A percentile compares a stretch with the other conserved stretches of the same genome.
These are phyloP conservation scores for Lathyrus tuberosus DNA, from an alignment of 306 rosid species.

Conservation along the genomic window DNA sequence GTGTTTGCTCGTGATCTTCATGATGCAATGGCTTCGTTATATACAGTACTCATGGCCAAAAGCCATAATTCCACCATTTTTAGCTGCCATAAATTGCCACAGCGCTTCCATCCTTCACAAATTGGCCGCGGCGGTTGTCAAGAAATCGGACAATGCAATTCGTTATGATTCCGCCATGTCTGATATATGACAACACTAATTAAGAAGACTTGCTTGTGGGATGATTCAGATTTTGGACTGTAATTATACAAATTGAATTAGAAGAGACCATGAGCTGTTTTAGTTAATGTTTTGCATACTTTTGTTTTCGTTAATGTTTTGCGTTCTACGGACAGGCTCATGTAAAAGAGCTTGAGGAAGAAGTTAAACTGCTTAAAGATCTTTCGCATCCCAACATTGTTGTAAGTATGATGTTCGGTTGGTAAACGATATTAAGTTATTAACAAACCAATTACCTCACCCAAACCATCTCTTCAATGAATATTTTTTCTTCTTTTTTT, in stretches of 20 bases:
- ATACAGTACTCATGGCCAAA: too few species aligned
- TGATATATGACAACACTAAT: neutral
- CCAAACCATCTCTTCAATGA: slow-evolving; percentile 38
- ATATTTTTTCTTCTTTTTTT: slow-evolving; percentile 33
- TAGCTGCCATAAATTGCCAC: neutral
- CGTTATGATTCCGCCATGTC: neutral
- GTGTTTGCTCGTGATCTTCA: too few species aligned
- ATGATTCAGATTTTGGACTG: slow-evolving; percentile 23
- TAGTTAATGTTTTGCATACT: slow-evolving; percentile 26
- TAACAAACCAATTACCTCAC: slow-evolving; percentile 23
- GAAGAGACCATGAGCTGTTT: slow-evolving; percentile 19
- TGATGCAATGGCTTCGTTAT: too few species aligned
- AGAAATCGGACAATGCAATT: neutral
- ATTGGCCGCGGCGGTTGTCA: neutral
- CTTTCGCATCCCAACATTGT: slow-evolving; percentile 95
- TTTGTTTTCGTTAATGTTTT: slow-evolving; percentile 33
- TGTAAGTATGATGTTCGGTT: slow-evolving; percentile 65
- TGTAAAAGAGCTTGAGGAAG: slow-evolving; percentile 96
- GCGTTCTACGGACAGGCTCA: slow-evolving; percentile 67
- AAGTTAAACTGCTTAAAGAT: slow-evolving; percentile 95
- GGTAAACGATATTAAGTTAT: slow-evolving; percentile 34
- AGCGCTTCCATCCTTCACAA: neutral
- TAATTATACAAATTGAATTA: slow-evolving; percentile 1
- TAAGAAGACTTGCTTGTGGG: neutral
- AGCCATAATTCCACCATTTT: neutral